Evolutionary conservation across 306 rosid genomes (phyloP).

Genomic region (Sicyos edulis): DNA sequence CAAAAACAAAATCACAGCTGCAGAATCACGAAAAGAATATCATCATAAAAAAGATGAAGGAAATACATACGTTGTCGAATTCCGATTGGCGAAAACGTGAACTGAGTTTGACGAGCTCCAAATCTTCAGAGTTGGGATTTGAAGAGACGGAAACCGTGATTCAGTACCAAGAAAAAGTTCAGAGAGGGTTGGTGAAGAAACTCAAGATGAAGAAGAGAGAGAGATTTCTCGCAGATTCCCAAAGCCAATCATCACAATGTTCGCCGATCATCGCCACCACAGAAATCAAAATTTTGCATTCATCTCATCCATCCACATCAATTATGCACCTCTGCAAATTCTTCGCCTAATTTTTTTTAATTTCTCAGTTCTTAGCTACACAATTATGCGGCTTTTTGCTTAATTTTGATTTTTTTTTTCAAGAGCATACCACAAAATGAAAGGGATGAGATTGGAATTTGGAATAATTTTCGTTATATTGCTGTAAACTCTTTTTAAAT

Average conservation of each 20-base stretch:
- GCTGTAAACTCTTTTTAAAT: no score
- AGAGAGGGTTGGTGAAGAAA: constrained; percentile 11
- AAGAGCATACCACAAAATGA: no score
- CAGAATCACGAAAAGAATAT: background rate
- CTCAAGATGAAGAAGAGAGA: background rate
- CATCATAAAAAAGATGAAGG: background rate
- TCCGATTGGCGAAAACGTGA: constrained; percentile 1
- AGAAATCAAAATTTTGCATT: constrained; percentile 1
- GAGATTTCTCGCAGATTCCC: constrained; percentile 21
- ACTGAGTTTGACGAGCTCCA: background rate
- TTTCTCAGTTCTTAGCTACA: background rate
- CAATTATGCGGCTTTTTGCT: background rate
- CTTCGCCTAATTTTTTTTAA: background rate
- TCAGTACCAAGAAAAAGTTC: constrained; percentile 17
- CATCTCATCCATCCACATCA: constrained; percentile 18
- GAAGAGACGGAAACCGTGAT: constrained; percentile 19
- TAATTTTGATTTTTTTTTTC: background rate
- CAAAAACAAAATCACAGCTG: background rate
- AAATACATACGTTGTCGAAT: background rate
- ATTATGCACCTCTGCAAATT: background rate
- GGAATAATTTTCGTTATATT: no score
- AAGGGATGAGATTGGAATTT: no score
- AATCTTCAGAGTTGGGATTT: background rate
- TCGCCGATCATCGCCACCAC: constrained; percentile 22
- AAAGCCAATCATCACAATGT: background rate